Conservation (phyloP, 2,329 filamentous ascomycete genomes). For the Colletotrichum paranaense region DNA sequence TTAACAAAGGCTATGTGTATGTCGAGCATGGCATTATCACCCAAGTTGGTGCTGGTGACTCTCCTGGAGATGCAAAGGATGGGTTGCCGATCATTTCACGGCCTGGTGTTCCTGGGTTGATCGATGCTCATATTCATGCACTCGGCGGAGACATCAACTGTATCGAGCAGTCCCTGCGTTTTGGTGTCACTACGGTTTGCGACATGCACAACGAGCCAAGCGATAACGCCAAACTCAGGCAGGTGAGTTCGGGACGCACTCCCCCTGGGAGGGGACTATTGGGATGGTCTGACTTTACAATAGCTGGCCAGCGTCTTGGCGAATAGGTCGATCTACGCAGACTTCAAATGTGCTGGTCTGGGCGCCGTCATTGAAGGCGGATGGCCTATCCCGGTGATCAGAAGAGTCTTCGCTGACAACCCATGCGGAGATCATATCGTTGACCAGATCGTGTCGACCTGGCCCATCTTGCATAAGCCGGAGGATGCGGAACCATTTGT, state of each 20-base stretch:
- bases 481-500: conserved; percentile 55
- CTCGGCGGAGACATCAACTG: conserved; percentile 47
- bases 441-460: conserved; percentile 47
- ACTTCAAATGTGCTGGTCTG: conserved; percentile 60
- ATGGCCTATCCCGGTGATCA: conserved; percentile 52
- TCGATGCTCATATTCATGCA: conserved; percentile 62
- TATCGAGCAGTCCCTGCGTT: conserved; percentile 56
- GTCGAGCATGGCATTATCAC: background rate
- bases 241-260: background rate
- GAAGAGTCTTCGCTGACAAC: conserved; percentile 32
- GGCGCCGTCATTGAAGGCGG: conserved; percentile 62
- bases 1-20: background rate
- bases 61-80: background rate
- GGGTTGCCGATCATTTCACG: conserved; percentile 48
- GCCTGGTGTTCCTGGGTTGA: conserved; percentile 60
- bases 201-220: conserved; percentile 58
- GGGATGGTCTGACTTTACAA: background rate
- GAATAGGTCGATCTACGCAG: conserved; percentile 47
- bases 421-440: conserved; percentile 8
- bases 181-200: conserved; percentile 63
- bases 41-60: background rate
- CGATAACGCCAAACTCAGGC: conserved; percentile 44
- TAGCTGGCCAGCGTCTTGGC: background rate
- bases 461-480: conserved; percentile 53
- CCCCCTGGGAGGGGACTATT: background rate